phyloP scores from a whole-genome alignment of 768 basidiomycete species.

The Amanita subjunquillea region DNA sequence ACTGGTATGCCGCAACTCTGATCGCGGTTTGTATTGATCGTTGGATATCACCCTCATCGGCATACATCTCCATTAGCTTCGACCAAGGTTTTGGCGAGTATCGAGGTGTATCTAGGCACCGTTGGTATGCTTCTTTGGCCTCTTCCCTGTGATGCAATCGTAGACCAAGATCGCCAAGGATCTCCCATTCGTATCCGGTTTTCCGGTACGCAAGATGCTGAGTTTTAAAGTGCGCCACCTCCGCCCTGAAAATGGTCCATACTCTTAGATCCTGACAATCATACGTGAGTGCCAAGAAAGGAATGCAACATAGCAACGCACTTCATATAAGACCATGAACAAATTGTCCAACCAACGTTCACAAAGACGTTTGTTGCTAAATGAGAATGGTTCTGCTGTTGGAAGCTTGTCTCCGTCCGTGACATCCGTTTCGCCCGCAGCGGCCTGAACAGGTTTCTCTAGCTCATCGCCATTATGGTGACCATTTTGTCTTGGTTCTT shows the following conservation, averaged over 20 bases:
- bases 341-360: constrained; percentile 97
- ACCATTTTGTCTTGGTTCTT: constrained; percentile 21
- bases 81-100: constrained; percentile 92
- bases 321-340: constrained; percentile 98
- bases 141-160: constrained; percentile 98
- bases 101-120: constrained; percentile 77
- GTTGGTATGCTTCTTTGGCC: constrained; percentile 95
- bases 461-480: constrained; percentile 18
- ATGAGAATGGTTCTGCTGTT: constrained; percentile 64
- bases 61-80: constrained; percentile 90
- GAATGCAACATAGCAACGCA: constrained; percentile 18
- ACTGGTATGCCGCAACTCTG: constrained; percentile 86
- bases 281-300: background rate
- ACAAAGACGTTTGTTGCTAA: constrained; percentile 93
- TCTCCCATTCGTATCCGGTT: constrained; percentile 97
- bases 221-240: constrained; percentile 97
- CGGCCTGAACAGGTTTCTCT: constrained; percentile 42
- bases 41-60: constrained; percentile 93
- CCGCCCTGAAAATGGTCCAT: constrained; percentile 98
- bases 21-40: constrained; percentile 87
- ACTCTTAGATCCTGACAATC: constrained; percentile 75
- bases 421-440: constrained; percentile 35
- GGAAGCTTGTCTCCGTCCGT: constrained; percentile 22
- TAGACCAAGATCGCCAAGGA: constrained; percentile 86
- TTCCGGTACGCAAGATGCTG: constrained; percentile 98